Base-by-base conservation (phyloP, 441 rosid genomes). In the Euphorbia celastroides region DNA sequence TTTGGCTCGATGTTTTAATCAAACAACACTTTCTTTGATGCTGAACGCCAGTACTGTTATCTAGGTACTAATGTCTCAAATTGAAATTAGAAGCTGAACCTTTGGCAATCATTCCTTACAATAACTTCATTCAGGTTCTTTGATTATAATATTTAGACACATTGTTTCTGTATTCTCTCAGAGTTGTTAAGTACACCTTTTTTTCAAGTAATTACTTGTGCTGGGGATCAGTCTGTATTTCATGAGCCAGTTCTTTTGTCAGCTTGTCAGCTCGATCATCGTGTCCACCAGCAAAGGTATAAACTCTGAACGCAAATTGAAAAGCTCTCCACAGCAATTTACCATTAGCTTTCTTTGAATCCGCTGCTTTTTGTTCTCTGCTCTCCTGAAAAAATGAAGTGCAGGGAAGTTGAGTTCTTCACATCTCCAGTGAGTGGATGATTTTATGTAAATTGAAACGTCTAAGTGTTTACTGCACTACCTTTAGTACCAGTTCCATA, bases 401-500 rank as follows among this genome's bases (percentile, higher is more conserved):
- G 56, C 50, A 30, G 52, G 0, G 2, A 11, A 17, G 54, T 22
- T 30, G 11, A 26, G 1, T 27, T 20, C 19, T 9, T 2, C 51
- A 38, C 2, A 22, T 60, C n/a, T 34, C 31, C 41, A 27, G 50
- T 31, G 23, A 27, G 50, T 31, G 23, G 30, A 34, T 52, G 59
- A 23, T n/a, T 9, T 32, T 34, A 5, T 20, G 2, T 9, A 60
- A 20, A 20, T 20, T 34, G 27, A 23, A 52, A 30, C 50, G n/a
- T 14, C 50, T 34, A 10, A 38, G 13, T 64, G 56, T 48, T 28
- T 17, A 9, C 14, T 8, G 52, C 44, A 2, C 30, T 81, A 89
- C 97, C 93, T 87, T 87, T 54, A 94, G 77, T 61, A 93, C 94
- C 55, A 87, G 72, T 73, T 94, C 99, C 96, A 90, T 94, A 74